Percentiles rank a stretch among this genome's conserved stretches.
Evolutionary conservation across 1,284 basidiomycete species (phyloP).

Genomic region (Ustilago nuda): DNA sequence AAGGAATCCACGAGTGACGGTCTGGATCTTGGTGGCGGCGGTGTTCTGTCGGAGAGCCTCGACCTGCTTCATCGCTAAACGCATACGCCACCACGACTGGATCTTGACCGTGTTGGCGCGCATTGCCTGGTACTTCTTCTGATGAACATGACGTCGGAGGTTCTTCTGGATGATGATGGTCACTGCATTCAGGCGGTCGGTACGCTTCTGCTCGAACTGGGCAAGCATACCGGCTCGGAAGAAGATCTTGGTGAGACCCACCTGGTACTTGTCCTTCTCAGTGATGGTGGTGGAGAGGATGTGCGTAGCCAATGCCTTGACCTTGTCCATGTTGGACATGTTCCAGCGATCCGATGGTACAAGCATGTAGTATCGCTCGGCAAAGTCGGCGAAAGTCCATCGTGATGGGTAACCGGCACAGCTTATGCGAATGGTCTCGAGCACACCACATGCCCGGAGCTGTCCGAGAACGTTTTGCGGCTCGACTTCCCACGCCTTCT

Average conservation of each 20-base stretch:
- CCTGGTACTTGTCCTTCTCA: slow-evolving; percentile 96
- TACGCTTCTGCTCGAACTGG: slow-evolving; percentile 90
- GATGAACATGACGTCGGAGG: slow-evolving; percentile 84
- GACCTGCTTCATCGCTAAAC: slow-evolving; percentile 80
- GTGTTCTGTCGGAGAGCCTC: slow-evolving; percentile 79
- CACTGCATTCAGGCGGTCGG: slow-evolving; percentile 86
- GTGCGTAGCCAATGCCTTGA: slow-evolving; percentile 77
- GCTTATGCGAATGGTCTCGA: slow-evolving; percentile 98
- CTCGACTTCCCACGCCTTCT: slow-evolving; percentile 95
- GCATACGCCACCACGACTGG: slow-evolving; percentile 93
- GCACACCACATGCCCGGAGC: slow-evolving; percentile 95
- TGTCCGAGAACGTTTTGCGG: slow-evolving; percentile 96
- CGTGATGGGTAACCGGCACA: slow-evolving; percentile 99
- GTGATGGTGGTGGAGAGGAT: slow-evolving; percentile 88
- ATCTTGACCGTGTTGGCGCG: slow-evolving; percentile 82
- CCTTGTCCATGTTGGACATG: slow-evolving; percentile 72
- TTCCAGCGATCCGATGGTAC: slow-evolving; percentile 86
- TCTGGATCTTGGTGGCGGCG: slow-evolving; percentile 83
- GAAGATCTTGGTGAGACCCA: slow-evolving; percentile 97
- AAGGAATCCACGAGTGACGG: slow-evolving; percentile 78
- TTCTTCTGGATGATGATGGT: slow-evolving; percentile 98
- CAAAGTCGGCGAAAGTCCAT: slow-evolving; percentile 99
- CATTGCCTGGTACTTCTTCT: slow-evolving; percentile 82
- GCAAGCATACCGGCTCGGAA: slow-evolving; percentile 99
- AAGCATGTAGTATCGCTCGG: slow-evolving; percentile 99